Conservation (phyloP, 768 basidiomycete genomes). For the Leucocoprinus leucothites region DNA sequence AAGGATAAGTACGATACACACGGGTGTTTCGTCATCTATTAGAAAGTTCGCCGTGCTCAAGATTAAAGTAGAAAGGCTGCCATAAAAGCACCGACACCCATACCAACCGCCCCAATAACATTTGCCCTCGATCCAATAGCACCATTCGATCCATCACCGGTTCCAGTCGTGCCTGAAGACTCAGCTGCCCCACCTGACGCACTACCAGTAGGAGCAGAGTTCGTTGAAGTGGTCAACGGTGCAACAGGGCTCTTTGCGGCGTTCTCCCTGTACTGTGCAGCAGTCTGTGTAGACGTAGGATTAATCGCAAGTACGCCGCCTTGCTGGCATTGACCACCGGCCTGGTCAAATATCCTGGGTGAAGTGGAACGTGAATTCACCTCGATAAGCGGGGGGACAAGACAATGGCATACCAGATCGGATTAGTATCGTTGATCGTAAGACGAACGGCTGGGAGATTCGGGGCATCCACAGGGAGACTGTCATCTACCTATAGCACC, state of each 20-base stretch:
- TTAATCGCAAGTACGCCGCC: slow-evolving; percentile 38
- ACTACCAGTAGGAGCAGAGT: slow-evolving; percentile 5
- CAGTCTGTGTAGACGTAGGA: slow-evolving; percentile 29
- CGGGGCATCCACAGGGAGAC: slow-evolving; percentile 30
- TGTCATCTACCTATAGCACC: neutral
- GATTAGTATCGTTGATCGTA: slow-evolving; percentile 31
- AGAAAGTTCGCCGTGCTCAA: neutral
- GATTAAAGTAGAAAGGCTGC: neutral
- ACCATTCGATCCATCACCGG: neutral
- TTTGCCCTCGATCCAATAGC: neutral
- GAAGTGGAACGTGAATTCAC: neutral
- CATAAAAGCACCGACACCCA: neutral
- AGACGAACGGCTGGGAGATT: slow-evolving; percentile 29
- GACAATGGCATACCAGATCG: slow-evolving; percentile 27
- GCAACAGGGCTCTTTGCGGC: slow-evolving; percentile 26
- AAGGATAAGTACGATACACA: neutral
- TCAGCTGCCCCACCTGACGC: neutral
- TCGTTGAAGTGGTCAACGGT: slow-evolving; percentile 13
- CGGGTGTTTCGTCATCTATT: neutral
- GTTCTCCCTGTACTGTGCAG: slow-evolving; percentile 33
- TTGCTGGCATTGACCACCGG: slow-evolving; percentile 32
- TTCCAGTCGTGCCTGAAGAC: neutral
- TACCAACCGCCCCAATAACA: neutral
- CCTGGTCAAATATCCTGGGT: slow-evolving; percentile 37
- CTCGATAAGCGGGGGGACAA: neutral